These are phyloP conservation scores for Cryphonectria carpinicola DNA, from an alignment of 2,329 filamentous ascomycete genomes.

Conservation along the genomic window DNA sequence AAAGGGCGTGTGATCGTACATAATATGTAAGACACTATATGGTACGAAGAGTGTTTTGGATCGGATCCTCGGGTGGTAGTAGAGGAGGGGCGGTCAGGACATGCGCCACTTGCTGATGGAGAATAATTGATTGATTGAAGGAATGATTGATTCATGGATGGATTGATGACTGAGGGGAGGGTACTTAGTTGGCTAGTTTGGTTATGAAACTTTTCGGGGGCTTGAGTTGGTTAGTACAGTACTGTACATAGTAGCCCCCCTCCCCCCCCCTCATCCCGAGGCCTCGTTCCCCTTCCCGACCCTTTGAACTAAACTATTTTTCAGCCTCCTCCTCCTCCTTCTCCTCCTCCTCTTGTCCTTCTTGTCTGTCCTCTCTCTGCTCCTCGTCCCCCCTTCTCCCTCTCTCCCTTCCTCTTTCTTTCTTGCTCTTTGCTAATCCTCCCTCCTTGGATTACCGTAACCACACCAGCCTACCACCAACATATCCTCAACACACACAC, in stretches of 20 bases:
- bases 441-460: background rate
- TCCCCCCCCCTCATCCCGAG: background rate
- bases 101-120: background rate
- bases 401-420: background rate
- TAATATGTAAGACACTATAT: background rate
- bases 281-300: background rate
- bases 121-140: background rate
- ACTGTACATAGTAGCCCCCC: background rate
- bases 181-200: background rate
- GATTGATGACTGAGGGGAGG: background rate
- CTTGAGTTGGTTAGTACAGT: background rate
- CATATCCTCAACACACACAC: background rate
- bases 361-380: background rate
- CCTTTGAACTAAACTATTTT: background rate
- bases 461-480: background rate
- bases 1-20: background rate
- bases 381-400: background rate
- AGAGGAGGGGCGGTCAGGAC: background rate
- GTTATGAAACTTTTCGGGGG: background rate
- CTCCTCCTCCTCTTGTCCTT: background rate
- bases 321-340: background rate
- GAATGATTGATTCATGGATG: background rate
- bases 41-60: background rate
- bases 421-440: background rate
- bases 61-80: background rate